Base-by-base conservation (phyloP, 768 basidiomycete species). In the Panellus pusillus region DNA sequence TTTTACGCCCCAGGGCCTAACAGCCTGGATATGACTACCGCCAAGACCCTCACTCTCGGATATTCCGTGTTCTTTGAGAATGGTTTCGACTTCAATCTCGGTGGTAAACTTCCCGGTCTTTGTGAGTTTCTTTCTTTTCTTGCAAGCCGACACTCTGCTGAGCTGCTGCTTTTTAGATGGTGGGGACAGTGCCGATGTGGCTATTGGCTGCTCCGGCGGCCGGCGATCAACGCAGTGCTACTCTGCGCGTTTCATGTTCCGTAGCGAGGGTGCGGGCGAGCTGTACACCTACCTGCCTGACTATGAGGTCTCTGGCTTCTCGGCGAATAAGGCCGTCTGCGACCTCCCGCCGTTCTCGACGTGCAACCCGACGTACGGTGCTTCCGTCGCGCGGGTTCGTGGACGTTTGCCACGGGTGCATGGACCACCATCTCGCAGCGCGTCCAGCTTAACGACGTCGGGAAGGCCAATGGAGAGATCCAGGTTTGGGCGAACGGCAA, bases 361-460 rank as follows among this genome's bases (percentile, higher is more conserved):
- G 14, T 80, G 80, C 72, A 85, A 88, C 70, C 73, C 80, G 45
- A 75, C 72, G 20, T 90, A 84, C 61, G 85, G 85, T 35, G 79
- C 83, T 9, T 83, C 82, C 43, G 74, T 91, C 63, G 87, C 84
- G 9, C 82, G 88, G 88, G 88, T 6, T 58, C 83, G 1, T 91
- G 84, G 79, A 65, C 59, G 6, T 91, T 87, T 70, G 66, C 75
- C 37, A 71, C 81, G 4, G 89, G 88, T 39, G 66, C 66, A 52
- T 89, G 90, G 83, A 85, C 79, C 18, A 81, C 80, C n/a, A 75
- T 92, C 58, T 71, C 76, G 27, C 78, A 90, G 70, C 81, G 89
- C 57, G 79, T 92, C 47, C 77, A 77, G 67, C 79, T 93, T 62
- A 94, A 94, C 68, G 83, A 86, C 54, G 77, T 75, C 36, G 86